Evolutionary conservation across 2,329 filamentous ascomycete genomes (phyloP).

Genomic region (Xylaria arbuscula): DNA sequence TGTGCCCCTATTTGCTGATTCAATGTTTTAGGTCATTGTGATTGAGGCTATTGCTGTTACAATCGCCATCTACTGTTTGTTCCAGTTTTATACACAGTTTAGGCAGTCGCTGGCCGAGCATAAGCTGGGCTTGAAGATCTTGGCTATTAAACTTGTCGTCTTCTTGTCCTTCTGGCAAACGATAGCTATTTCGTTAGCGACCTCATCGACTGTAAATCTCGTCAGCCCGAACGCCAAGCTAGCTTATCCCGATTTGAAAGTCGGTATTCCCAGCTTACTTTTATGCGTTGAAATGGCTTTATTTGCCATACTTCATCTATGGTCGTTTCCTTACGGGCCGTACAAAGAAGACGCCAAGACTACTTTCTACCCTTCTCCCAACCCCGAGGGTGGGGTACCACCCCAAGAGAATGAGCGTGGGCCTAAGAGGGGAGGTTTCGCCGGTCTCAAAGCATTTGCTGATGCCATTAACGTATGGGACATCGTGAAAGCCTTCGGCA

Average conservation of each 20-base stretch:
- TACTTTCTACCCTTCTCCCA: conserved; percentile 61
- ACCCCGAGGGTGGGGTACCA: conserved; percentile 54
- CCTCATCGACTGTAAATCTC: conserved; percentile 68
- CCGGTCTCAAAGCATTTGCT: conserved; percentile 72
- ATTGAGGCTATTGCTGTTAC: conserved; percentile 79
- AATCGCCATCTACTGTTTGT: conserved; percentile 88
- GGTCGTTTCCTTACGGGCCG: conserved; percentile 81
- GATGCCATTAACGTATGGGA: conserved; percentile 87
- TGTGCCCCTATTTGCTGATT: not conserved
- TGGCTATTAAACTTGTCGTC: conserved; percentile 90
- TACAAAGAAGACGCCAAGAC: conserved; percentile 65
- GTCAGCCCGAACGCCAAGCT: conserved; percentile 69
- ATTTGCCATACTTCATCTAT: conserved; percentile 82
- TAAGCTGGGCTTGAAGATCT: conserved; percentile 80
- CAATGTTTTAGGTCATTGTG: conserved; percentile 63
- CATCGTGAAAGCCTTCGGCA: conserved; percentile 80
- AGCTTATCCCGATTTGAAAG: conserved; percentile 79
- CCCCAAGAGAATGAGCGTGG: conserved; percentile 57
- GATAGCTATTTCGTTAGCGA: conserved; percentile 62
- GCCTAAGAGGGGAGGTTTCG: conserved; percentile 70
- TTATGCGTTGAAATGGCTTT: conserved; percentile 87
- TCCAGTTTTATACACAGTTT: conserved; percentile 87
- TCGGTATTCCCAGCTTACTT: conserved; percentile 81
- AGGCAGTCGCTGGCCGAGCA: conserved; percentile 75
- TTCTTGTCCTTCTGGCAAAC: conserved; percentile 92